A percentile compares a stretch with the other conserved stretches of the same genome.
Conservation (phyloP, 108 stramenopile genomes). For the Nitzschia palea region DNA sequence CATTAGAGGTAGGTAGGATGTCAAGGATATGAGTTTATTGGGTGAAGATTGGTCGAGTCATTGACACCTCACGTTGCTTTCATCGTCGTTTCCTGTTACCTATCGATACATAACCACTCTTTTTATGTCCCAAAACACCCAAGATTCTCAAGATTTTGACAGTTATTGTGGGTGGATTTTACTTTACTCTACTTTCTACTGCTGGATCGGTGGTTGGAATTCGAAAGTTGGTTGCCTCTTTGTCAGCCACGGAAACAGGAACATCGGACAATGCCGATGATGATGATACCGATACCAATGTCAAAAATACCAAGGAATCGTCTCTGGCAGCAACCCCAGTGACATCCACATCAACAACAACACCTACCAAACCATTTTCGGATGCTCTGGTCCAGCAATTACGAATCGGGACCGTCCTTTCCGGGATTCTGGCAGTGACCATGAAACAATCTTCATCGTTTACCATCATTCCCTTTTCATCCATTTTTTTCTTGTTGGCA, state of each 20-base stretch:
- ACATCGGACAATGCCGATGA: conserved; percentile 22
- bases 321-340: background rate
- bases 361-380: conserved; percentile 50
- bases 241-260: background rate
- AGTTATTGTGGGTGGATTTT: conserved; percentile 72
- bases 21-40: background rate
- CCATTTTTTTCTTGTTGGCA: conserved; percentile 43
- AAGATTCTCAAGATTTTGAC: conserved; percentile 55
- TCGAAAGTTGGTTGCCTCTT: conserved; percentile 29
- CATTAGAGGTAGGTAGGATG: conserved; percentile 44
- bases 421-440: conserved; percentile 38
- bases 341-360: conserved; percentile 8
- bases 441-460: conserved; percentile 21
- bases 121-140: conserved; percentile 88
- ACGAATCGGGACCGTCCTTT: conserved; percentile 32
- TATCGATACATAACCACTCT: too few relatives aligned
- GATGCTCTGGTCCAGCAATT: conserved; percentile 43
- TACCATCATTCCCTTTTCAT: conserved; percentile 42
- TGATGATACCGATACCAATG: background rate
- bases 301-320: background rate
- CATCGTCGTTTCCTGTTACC: too few relatives aligned
- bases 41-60: background rate
- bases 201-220: conserved; percentile 63
- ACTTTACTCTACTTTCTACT: conserved; percentile 76
- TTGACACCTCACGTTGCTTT: too few relatives aligned